These are phyloP conservation scores for Candida tibetensis DNA, from an alignment of 805 yeast genomes.

Conservation along the genomic window DNA sequence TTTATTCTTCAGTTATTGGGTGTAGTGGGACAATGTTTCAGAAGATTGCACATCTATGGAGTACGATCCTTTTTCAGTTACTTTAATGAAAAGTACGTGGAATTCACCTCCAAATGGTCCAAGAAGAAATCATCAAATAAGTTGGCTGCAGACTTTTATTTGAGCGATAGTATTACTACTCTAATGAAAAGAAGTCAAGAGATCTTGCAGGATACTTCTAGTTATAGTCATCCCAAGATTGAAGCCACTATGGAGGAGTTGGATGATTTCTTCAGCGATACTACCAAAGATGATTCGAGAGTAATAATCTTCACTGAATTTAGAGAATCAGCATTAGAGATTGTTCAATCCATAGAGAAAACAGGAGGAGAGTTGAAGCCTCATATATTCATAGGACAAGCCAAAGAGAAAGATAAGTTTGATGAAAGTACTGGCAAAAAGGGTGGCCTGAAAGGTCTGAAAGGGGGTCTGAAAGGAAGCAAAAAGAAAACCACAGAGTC, in stretches of 20 bases:
- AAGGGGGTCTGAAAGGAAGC: slow-evolving; percentile 34
- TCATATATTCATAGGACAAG: slow-evolving; percentile 91
- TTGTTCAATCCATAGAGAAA: slow-evolving; percentile 62
- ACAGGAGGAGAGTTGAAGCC: slow-evolving; percentile 44
- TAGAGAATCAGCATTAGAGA: slow-evolving; percentile 87
- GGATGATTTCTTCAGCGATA: slow-evolving; percentile 47
- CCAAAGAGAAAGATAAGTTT: slow-evolving; percentile 68
- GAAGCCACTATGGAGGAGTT: slow-evolving; percentile 58
- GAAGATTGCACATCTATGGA: slow-evolving; percentile 78
- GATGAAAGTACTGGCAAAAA: slow-evolving; percentile 49
- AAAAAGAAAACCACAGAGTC: slow-evolving; percentile 26
- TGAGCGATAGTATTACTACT: slow-evolving; percentile 44
- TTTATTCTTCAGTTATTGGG: slow-evolving; percentile 61
- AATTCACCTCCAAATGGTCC: slow-evolving; percentile 56
- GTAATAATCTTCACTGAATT: slow-evolving; percentile 86
- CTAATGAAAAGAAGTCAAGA: slow-evolving; percentile 46
- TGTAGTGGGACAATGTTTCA: slow-evolving; percentile 68
- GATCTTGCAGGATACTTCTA: slow-evolving; percentile 34
- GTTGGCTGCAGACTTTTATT: slow-evolving; percentile 59
- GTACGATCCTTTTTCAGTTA: slow-evolving; percentile 70
- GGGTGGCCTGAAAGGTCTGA: slow-evolving; percentile 14
- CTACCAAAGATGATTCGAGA: slow-evolving; percentile 51
- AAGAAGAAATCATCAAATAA: slow-evolving; percentile 61
- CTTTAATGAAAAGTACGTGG: slow-evolving; percentile 55
- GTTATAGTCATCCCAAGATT: slow-evolving; percentile 71